phyloP scores from a whole-genome alignment of 345 rosid genomes.

The Gossypium rotundifolium region DNA sequence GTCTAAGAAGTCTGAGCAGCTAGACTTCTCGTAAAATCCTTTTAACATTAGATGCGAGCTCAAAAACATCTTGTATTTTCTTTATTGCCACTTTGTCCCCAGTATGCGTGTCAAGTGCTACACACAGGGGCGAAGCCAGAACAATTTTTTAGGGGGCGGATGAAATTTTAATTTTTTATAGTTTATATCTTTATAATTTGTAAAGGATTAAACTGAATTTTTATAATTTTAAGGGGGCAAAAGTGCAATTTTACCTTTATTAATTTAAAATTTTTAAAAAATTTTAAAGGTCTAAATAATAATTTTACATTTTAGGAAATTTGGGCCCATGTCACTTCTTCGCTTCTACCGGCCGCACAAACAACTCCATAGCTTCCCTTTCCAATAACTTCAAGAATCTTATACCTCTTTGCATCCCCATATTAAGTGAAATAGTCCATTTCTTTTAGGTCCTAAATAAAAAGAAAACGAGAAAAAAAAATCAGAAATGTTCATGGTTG shows the following conservation, averaged over 20 bases:
- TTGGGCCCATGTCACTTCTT: no score
- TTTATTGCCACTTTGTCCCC: slow-evolving; percentile 92
- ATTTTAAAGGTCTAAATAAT: no score
- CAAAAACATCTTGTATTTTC: slow-evolving; percentile 84
- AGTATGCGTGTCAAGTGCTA: slow-evolving; percentile 87
- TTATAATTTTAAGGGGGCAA: no score
- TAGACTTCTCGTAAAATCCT: slow-evolving; percentile 88
- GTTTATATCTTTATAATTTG: no score
- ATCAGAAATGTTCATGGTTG: slow-evolving; percentile 9
- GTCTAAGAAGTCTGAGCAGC: slow-evolving; percentile 78
- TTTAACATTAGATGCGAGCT: slow-evolving; percentile 80
- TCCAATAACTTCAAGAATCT: slow-evolving; percentile 78
- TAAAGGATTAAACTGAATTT: no score
- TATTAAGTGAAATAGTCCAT: slow-evolving; percentile 87
- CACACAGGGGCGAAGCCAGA: no score
- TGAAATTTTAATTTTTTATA: no score
- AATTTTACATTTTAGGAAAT: no score
- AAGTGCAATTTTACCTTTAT: no score
- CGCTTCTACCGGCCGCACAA: no score
- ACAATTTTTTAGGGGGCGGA: no score
- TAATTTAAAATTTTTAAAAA: no score
- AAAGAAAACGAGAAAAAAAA: neutral
- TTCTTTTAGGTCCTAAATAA: slow-evolving; percentile 44
- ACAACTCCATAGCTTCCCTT: slow-evolving; percentile 99
- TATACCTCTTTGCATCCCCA: slow-evolving; percentile 82